phyloP scores from a whole-genome alignment of 2,329 filamentous ascomycete species.

The Hypocrella siamensis region DNA sequence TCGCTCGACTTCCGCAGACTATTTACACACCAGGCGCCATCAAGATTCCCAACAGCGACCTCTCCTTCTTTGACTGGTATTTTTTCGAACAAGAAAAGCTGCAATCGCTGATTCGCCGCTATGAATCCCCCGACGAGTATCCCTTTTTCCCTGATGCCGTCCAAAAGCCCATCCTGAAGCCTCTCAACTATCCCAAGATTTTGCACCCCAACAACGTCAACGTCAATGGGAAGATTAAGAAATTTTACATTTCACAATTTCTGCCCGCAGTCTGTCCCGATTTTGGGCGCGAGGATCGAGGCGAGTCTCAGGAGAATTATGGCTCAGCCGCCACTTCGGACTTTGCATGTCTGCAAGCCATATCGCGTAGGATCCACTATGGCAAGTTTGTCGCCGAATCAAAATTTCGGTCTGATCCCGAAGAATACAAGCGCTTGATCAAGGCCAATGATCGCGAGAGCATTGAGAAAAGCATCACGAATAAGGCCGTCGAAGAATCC shows the following conservation, averaged over 20 bases:
- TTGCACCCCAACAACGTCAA: conserved; percentile 81
- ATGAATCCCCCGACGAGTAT: conserved; percentile 91
- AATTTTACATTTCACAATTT: conserved; percentile 68
- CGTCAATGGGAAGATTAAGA: conserved; percentile 75
- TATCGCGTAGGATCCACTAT: conserved; percentile 87
- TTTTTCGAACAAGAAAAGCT: conserved; percentile 78
- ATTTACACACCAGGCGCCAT: conserved; percentile 78
- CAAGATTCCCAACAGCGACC: conserved; percentile 52
- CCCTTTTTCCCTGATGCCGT: conserved; percentile 84
- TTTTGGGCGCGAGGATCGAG: conserved; percentile 62
- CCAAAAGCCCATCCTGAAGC: conserved; percentile 68
- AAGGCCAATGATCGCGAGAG: conserved; percentile 62
- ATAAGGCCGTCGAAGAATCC: conserved; percentile 76
- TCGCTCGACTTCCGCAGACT: conserved; percentile 26
- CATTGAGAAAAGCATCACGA: conserved; percentile 82
- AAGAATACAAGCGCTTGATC: conserved; percentile 71
- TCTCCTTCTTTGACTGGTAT: conserved; percentile 90
- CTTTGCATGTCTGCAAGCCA: conserved; percentile 74
- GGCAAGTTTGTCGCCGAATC: conserved; percentile 96
- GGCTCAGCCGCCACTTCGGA: conserved; percentile 84
- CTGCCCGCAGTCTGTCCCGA: conserved; percentile 71
- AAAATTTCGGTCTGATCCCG: conserved; percentile 76
- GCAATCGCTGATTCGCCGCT: conserved; percentile 86
- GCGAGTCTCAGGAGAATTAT: conserved; percentile 86
- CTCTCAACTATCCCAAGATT: conserved; percentile 75